Evolutionary conservation across 139 green algal genomes (phyloP).

Genomic region (Chlamydomonas sp.): DNA sequence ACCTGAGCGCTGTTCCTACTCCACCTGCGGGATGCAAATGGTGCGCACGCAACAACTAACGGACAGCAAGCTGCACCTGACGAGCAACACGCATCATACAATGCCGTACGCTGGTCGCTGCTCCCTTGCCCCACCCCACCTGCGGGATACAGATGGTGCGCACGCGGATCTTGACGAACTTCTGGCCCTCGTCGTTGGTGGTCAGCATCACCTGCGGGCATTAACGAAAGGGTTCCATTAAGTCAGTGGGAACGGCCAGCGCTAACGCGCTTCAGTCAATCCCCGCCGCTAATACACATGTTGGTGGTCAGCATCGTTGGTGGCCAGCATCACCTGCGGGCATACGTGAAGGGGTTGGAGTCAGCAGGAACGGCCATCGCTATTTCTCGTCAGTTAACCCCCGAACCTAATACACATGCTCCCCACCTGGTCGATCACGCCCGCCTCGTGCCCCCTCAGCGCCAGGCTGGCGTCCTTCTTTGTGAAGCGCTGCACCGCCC

Average conservation of each 20-base stretch:
- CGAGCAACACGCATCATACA: no score
- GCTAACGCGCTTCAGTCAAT: not conserved
- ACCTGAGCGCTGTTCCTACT: no score
- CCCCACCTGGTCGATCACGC: slow-evolving; percentile 81
- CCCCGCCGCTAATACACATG: no score
- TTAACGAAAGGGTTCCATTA: no score
- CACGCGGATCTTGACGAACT: slow-evolving; percentile 97
- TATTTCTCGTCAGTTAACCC: not conserved
- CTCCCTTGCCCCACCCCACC: slow-evolving; percentile 52
- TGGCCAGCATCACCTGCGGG: no score
- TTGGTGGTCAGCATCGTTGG: no score
- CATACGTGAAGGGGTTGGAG: not conserved
- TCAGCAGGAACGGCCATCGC: not conserved
- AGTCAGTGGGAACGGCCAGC: not conserved
- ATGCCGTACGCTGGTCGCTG: no score
- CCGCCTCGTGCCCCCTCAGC: slow-evolving; percentile 76
- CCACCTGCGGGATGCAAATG: slow-evolving; percentile 93
- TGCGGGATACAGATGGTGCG: slow-evolving; percentile 96
- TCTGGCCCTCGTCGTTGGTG: slow-evolving; percentile 88
- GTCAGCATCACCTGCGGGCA: slow-evolving; percentile 84
- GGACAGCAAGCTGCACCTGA: no score
- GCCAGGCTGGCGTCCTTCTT: slow-evolving; percentile 76
- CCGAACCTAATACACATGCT: not conserved
- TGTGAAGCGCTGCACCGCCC: slow-evolving; percentile 77
- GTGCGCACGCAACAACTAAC: slow-evolving; percentile 87